Conservation (phyloP, 2,329 filamentous ascomycete species). For the Verticillium longisporum region DNA sequence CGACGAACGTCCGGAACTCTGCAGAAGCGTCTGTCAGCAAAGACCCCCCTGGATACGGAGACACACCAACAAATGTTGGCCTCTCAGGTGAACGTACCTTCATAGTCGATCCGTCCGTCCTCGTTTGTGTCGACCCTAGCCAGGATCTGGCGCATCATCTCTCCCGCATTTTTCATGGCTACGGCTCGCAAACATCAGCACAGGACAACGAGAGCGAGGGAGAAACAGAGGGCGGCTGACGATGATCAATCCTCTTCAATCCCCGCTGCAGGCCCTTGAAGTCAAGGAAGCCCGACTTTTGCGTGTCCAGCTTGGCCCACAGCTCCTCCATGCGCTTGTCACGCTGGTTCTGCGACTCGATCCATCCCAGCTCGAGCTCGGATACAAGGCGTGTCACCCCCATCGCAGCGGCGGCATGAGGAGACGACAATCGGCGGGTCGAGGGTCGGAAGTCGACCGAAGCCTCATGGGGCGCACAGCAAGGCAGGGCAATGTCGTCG, state of each 20-base stretch:
- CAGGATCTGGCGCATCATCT: conserved; percentile 75
- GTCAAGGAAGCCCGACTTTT: conserved; percentile 73
- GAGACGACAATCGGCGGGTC: conserved; percentile 2
- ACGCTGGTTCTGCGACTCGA: conserved; percentile 69
- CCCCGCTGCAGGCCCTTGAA: conserved; percentile 78
- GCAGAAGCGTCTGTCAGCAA: conserved; percentile 9
- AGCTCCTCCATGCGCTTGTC: conserved; percentile 77
- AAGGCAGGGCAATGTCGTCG: not conserved
- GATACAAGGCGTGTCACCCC: conserved; percentile 42
- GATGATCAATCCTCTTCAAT: conserved; percentile 83
- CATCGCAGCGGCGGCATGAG: conserved; percentile 24
- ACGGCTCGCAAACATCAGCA: conserved; percentile 6
- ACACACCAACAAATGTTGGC: conserved; percentile 3
- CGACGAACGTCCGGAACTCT: conserved; percentile 90
- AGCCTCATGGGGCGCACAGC: conserved; percentile 11
- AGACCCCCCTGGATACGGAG: not conserved
- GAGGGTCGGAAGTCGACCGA: conserved; percentile 22
- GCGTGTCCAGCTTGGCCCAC: conserved; percentile 76
- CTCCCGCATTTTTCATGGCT: conserved; percentile 85
- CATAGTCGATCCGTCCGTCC: conserved; percentile 85
- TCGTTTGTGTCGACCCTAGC: conserved; percentile 76
- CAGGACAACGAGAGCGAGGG: not conserved
- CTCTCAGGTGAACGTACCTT: conserved; percentile 50
- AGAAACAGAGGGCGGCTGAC: conserved; percentile 37
- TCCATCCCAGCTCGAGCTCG: conserved; percentile 57